Conservation (phyloP, 345 rosid genomes). For the Dipteronia sinensis region DNA sequence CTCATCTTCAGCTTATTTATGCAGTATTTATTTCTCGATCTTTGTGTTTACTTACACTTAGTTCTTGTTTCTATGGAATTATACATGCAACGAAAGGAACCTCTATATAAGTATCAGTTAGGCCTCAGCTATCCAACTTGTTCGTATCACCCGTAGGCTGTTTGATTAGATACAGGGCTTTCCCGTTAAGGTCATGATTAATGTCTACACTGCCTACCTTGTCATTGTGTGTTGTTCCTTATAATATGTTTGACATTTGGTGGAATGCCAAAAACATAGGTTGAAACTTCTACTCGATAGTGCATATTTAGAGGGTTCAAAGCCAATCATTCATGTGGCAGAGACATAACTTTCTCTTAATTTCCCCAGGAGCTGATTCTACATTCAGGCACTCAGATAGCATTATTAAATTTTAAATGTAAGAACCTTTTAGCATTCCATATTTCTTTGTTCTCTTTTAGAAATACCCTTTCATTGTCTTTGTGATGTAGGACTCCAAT, state of each 20-base stretch:
- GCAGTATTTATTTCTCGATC: background rate
- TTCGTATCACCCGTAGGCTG: too few relatives aligned
- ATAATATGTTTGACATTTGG: background rate
- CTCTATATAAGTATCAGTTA: background rate
- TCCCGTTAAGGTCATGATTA: background rate
- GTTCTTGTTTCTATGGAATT: background rate
- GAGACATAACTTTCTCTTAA: slow-evolving; percentile 1
- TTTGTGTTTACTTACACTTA: background rate
- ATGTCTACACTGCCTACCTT: background rate
- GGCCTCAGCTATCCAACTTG: background rate
- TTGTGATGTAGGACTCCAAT: slow-evolving; percentile 1
- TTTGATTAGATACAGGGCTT: background rate
- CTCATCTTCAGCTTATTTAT: slow-evolving; percentile 20
- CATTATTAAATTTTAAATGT: background rate
- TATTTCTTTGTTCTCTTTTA: background rate
- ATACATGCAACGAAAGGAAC: background rate
- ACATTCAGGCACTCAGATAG: background rate
- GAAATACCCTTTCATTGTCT: background rate
- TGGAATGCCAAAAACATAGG: background rate
- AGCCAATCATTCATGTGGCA: background rate
- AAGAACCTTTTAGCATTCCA: background rate
- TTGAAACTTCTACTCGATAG: background rate
- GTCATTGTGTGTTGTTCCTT: background rate
- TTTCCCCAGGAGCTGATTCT: background rate
- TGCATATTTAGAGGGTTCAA: background rate